phyloP scores from a whole-genome alignment of 176 grass and related monocot species.

The bread wheat (Triticum aestivum) region IWGSC_CS_RefSeq_v2.1 NC_057801.1:672567596-672568095 shows the following conservation, averaged over 20 bases:
- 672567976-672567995: too few species aligned
- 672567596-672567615: conserved; percentile 9
- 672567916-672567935: background rate
- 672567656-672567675: background rate
- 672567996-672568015: conserved; percentile 40
- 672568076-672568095: conserved; percentile 53
- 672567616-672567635: conserved; percentile 8
- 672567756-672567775: conserved; percentile 18
- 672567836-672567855: background rate
- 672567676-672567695: conserved; percentile 16
- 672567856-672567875: background rate
- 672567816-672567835: background rate
- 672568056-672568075: conserved; percentile 2
- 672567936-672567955: too few species aligned
- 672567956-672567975: too few species aligned
- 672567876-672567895: too few species aligned
- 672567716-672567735: background rate
- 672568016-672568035: background rate
- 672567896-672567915: background rate
- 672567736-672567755: conserved; percentile 28
- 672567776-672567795: conserved; percentile 29
- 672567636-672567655: conserved; percentile 4
- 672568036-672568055: background rate
- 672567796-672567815: conserved; percentile 16
- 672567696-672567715: conserved; percentile 5